Conservation (phyloP, 2,329 filamentous ascomycete genomes). For the Pseudopyrenochaeta lycopersici region DNA sequence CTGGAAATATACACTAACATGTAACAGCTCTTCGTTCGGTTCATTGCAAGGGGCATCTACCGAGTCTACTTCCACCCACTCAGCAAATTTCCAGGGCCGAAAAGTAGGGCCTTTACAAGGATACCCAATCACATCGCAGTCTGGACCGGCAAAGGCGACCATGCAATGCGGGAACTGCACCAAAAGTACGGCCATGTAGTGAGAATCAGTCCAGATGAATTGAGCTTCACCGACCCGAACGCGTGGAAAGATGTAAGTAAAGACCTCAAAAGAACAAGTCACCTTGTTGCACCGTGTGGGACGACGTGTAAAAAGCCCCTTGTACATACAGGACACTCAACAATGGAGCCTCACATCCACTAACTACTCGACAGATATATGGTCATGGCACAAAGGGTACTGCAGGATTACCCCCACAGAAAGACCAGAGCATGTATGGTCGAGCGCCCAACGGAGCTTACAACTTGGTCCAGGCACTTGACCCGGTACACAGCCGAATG, state of each 20-base stretch:
- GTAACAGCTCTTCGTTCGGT: constrained; percentile 19
- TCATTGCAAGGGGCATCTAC: constrained; percentile 40
- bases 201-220: constrained; percentile 50
- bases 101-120: constrained; percentile 44
- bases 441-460: constrained; percentile 34
- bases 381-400: constrained; percentile 35
- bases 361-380: constrained; percentile 23
- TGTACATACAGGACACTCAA: no score
- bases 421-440: constrained; percentile 38
- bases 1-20: constrained; percentile 5
- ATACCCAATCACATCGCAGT: constrained; percentile 41
- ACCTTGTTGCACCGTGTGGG: background rate
- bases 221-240: constrained; percentile 51
- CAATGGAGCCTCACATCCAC: background rate
- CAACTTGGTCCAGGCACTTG: constrained; percentile 40
- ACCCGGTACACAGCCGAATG: constrained; percentile 48
- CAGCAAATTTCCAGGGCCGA: constrained; percentile 55
- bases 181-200: constrained; percentile 53
- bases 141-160: constrained; percentile 32
- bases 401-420: constrained; percentile 19
- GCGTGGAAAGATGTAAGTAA: constrained; percentile 41
- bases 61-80: constrained; percentile 45
- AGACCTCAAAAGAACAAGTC: background rate
- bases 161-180: constrained; percentile 42
- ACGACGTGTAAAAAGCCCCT: background rate